phyloP scores from a whole-genome alignment of 129 eudicot genomes.

The Chrysanthemum seticuspe region DNA sequence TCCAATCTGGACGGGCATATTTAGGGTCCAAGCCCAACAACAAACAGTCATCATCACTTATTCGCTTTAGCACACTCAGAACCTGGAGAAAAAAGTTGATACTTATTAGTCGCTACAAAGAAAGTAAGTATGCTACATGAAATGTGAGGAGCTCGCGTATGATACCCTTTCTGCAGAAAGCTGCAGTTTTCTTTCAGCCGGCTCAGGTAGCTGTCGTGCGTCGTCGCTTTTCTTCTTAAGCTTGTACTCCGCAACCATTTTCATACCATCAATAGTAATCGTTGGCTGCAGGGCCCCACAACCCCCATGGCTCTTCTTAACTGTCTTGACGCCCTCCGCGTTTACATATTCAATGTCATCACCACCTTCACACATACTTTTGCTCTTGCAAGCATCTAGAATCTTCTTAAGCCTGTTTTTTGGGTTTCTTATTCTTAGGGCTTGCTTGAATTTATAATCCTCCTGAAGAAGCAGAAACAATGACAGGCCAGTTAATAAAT shows the following conservation, averaged over 20 bases:
- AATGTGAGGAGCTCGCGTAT: conserved; percentile 7
- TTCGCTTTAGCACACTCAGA: conserved; percentile 70
- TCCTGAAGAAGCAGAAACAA: conserved; percentile 41
- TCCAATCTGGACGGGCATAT: conserved; percentile 98
- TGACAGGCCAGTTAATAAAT: neutral
- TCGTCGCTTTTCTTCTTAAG: conserved; percentile 84
- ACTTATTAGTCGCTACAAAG: neutral
- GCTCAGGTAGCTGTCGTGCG: conserved; percentile 89
- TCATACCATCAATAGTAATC: conserved; percentile 92
- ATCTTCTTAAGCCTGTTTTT: conserved; percentile 42
- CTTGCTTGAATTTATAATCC: conserved; percentile 87
- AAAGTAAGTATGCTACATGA: neutral
- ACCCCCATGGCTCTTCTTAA: conserved; percentile 81
- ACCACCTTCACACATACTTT: conserved; percentile 92
- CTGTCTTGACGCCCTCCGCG: conserved; percentile 67
- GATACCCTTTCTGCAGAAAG: conserved; percentile 90
- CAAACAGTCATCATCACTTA: conserved; percentile 88
- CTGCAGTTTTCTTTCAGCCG: conserved; percentile 83
- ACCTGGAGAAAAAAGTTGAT: conserved; percentile 47
- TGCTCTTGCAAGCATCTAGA: conserved; percentile 80
- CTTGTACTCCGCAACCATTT: conserved; percentile 89
- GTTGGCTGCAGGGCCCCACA: conserved; percentile 98
- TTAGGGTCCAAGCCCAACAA: conserved; percentile 81
- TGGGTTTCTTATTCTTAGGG: conserved; percentile 63
- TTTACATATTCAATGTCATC: conserved; percentile 20